Base-by-base conservation (phyloP, 345 rosid genomes). In the Eucalyptus curtisii region DNA sequence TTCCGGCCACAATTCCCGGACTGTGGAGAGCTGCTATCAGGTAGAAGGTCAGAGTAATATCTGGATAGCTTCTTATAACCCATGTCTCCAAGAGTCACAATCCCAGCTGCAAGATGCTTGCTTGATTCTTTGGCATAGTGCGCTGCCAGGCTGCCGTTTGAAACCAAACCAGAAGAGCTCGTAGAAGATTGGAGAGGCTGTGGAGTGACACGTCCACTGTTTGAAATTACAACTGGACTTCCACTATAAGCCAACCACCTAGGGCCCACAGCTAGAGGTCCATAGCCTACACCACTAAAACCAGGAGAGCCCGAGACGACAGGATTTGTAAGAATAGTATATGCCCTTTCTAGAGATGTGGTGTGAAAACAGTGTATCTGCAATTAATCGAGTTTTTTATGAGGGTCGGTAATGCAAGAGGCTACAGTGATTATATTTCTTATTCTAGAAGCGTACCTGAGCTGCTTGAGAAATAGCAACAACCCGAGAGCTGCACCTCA, bases 191-290 rank as follows among this genome's bases (percentile, higher is more conserved):
- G 90, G 86, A 96, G 87, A 91, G 94, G 93, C 76, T 98, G 96
- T 30, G 99, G 95, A 86, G 92, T 94, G 55, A 95, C 94, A 87
- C 92, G 92, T 47, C 95, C 93, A 27, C 94, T 87, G 90, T 92
- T 92, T 53, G 96, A 91, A 57, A 88, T 90, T 48, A 87, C 89
- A 89, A 95, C 94, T 48, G 96, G 95, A 91, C 91, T 95, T 89
- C 97, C 99, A 85, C 98, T 96, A 79, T 96, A 98, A 84, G 99
- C 99, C 92, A 98, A 91, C 99, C 99, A 98, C 89, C 99, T 92
- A 61, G 97, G 95, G 89, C 98, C 99, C 91, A 98, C 98, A 1
- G 98, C 99, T 88, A 98, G 95, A 87, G 99, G 99, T 45, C 99
- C 99, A 88, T 93, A 95, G 88, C 99, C 99, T 90, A 93, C 89